Base-by-base conservation (phyloP, 2,329 filamentous ascomycete species). In the Hortaea werneckii region DNA sequence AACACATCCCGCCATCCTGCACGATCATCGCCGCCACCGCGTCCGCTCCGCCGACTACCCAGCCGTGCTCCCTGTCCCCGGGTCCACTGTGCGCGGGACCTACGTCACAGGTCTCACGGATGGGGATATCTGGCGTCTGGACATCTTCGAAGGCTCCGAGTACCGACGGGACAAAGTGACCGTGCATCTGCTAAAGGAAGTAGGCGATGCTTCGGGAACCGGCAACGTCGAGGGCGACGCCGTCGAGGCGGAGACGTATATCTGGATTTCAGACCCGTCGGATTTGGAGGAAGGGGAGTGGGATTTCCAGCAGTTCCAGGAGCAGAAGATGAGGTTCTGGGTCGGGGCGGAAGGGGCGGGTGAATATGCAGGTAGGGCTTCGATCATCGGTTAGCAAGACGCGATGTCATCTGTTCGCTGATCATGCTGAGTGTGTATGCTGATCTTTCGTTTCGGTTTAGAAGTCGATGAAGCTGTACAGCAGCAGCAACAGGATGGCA, bases 241-340 rank as follows among this genome's bases (percentile, higher is more conserved):
- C 41, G 59, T 74, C 1, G 62, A 67, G 47, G 68, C 61, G 46
- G 73, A 67, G 57, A 71, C 54, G 27, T 74, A 74, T 42, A 74
- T 86, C 5, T 77, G 75, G 61, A 63, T 71, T 51, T 64, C 71
- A 11, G 55, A 65, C 39, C 50, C 58, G 40, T 50, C 68, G 7
- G 47, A 66, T 0, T 67, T 96, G 12, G 87, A 94, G 64, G 71
- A 77, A 29, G 66, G 70, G 20, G 88, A 95, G 64, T 96, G 90
- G 90, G 86, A 94, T 63, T 92, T 88, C 67, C 80, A 82, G 41
- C 79, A 85, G 51, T 96, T 95, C 62, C 79, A 83, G 50, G 72
- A 74, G 56, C 82, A 92, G 50, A 94, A 88, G 70, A 70, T 84
- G 74, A 59, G 64, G 41, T 68, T 69, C 54, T 83, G 80, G 80